phyloP scores from a whole-genome alignment of 768 basidiomycete species.

The Pleurotus tuoliensis region DNA sequence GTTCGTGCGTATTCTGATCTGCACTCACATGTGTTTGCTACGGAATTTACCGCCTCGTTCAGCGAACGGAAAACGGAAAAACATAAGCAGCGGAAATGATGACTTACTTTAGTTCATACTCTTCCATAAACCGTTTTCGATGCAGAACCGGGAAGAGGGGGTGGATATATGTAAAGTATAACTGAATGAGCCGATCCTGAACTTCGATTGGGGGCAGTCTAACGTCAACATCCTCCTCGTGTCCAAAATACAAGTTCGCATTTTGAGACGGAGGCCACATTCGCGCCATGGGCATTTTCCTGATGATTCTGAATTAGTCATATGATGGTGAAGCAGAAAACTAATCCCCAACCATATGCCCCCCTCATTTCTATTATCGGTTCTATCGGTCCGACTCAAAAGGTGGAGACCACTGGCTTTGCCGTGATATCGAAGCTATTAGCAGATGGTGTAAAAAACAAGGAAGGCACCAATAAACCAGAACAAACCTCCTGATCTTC shows the following conservation, averaged over 20 bases:
- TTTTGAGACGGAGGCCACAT: conserved; percentile 65
- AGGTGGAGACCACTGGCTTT: conserved; percentile 73
- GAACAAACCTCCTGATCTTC: conserved; percentile 66
- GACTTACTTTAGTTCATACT: conserved; percentile 52
- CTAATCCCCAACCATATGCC: conserved; percentile 52
- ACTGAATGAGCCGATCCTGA: conserved; percentile 64
- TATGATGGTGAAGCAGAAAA: conserved; percentile 11
- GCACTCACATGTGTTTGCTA: not conserved
- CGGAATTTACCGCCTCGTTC: not conserved
- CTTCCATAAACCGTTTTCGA: conserved; percentile 62
- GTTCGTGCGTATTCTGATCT: no score
- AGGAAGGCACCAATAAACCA: not conserved
- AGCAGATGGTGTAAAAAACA: conserved; percentile 1
- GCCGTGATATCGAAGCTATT: conserved; percentile 81
- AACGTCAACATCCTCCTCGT: conserved; percentile 41
- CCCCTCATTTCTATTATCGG: conserved; percentile 64
- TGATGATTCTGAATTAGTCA: conserved; percentile 20
- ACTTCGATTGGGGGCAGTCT: conserved; percentile 56
- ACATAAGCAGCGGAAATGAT: not conserved
- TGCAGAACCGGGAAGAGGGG: conserved; percentile 82
- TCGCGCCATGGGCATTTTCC: conserved; percentile 71
- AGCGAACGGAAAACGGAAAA: not conserved
- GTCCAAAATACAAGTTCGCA: conserved; percentile 29
- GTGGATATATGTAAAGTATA: conserved; percentile 84
- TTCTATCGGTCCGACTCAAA: conserved; percentile 60